Evolutionary conservation across 345 rosid genomes (phyloP).

Genomic region (Gossypium turneri): DNA sequence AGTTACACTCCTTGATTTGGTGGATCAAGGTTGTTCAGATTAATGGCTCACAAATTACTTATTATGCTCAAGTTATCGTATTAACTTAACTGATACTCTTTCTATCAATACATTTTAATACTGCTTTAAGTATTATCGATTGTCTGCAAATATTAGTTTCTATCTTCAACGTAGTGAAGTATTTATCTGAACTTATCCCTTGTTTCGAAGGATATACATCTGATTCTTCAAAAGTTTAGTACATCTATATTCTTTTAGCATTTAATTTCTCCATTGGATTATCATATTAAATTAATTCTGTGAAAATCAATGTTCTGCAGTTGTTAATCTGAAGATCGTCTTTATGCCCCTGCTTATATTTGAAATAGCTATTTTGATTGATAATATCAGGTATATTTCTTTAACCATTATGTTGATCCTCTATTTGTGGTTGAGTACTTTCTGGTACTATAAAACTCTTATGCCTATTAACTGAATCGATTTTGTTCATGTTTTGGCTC

Average conservation of each 20-base stretch:
- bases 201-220: not conserved
- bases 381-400: slow-evolving; percentile 73
- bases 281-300: slow-evolving; percentile 18
- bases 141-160: not conserved
- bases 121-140: not conserved
- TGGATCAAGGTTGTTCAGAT: not conserved
- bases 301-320: slow-evolving; percentile 43
- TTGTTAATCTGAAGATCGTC: slow-evolving; percentile 71
- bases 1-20: not conserved
- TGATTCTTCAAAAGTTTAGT: not conserved
- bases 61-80: not conserved
- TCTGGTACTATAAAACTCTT: not conserved
- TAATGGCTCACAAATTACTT: not conserved
- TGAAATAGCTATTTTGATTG: slow-evolving; percentile 66
- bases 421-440: slow-evolving; percentile 3
- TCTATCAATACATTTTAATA: not conserved
- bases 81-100: not conserved
- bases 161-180: not conserved
- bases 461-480: not conserved
- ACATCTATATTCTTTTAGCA: not conserved
- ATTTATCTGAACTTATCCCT: not conserved
- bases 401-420: not conserved
- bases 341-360: slow-evolving; percentile 73
- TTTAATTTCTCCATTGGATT: not conserved
- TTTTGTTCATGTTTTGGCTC: not conserved